Base-by-base conservation (phyloP, 352 stramenopile genomes). In the Pythium chondricola region DNA sequence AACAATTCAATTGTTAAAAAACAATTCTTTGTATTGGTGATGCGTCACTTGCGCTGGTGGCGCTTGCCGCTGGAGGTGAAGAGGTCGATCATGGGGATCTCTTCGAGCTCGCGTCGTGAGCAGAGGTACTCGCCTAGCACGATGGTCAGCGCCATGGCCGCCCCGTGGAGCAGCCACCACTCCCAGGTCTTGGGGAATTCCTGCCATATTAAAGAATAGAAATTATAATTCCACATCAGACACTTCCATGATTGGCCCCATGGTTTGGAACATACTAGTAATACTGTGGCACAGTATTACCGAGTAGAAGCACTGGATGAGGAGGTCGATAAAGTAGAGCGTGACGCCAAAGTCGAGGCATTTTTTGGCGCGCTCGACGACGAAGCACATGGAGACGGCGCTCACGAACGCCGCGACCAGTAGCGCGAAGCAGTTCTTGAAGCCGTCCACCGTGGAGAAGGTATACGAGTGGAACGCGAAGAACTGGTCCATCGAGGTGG, bases 281-380 rank as follows among this genome's bases (percentile, higher is more conserved):
- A n/a, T n/a, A n/a, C n/a, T n/a, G n/a, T n/a, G n/a, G n/a, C n/a
- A n/a, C n/a, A n/a, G n/a, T n/a, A n/a, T n/a, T 31, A 93, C 82
- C 60, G 71, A 83, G 67, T 95, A 95, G 59, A 92, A 85, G 41
- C 70, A 80, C 52, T 88, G 81, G 14, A 71, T 54, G 20, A 94
- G 50, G 29, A 95, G 67, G 52, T 95, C 82, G 29, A 95, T 67
- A 50, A 94, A 88, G 63, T 92, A 93, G 33, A 91, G 78, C 46
- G 85, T 94, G 30, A 93, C 74, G 41, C 83, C 85, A 76, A 95
- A 95, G 63, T 95, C 85, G 45, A 95, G 69, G 42, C 85, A 95
- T 56, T 95, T 95, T 44, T 95, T 95, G 32, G 85, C 81, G 20
- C 85, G 77, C 62, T 95, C 85, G 25, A 95, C 81, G 37, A 95